Conservation (phyloP, 257 asterid genomes). For the Leptodermis oblonga region DNA sequence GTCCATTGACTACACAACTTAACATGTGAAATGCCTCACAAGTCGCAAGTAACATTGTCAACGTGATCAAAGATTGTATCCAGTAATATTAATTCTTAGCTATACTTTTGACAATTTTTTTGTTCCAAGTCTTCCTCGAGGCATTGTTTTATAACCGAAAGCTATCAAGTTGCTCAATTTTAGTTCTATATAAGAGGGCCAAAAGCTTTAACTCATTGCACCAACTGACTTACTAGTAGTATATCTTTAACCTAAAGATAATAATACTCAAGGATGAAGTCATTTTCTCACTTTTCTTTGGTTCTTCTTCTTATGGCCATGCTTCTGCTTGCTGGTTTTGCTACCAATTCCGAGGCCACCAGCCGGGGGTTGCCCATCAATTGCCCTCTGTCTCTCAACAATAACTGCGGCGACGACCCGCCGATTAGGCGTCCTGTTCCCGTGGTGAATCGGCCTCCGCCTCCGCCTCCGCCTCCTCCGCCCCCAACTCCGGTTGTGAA, state of each 20-base stretch:
- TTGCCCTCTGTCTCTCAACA: neutral
- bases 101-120: too few relatives aligned
- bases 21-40: too few relatives aligned
- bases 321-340: neutral
- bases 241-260: neutral
- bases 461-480: slow-evolving; percentile 1
- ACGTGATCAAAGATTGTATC: too few relatives aligned
- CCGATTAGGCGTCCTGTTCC: neutral
- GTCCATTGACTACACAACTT: too few relatives aligned
- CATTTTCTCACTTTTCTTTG: neutral
- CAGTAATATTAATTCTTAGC: too few relatives aligned
- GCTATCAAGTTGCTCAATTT: too few relatives aligned
- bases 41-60: too few relatives aligned
- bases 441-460: neutral
- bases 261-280: neutral
- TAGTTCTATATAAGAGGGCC: neutral
- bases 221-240: too few relatives aligned
- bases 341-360: neutral
- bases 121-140: too few relatives aligned
- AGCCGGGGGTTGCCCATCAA: too few relatives aligned
- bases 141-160: too few relatives aligned
- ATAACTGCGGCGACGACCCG: neutral
- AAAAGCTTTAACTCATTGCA: neutral
- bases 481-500: neutral
- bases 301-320: neutral